Percentiles rank a stretch among this genome's conserved stretches.
Evolutionary conservation across 1,139 yeast species (phyloP).

Genomic region (Yamadazyma diospyri): DNA sequence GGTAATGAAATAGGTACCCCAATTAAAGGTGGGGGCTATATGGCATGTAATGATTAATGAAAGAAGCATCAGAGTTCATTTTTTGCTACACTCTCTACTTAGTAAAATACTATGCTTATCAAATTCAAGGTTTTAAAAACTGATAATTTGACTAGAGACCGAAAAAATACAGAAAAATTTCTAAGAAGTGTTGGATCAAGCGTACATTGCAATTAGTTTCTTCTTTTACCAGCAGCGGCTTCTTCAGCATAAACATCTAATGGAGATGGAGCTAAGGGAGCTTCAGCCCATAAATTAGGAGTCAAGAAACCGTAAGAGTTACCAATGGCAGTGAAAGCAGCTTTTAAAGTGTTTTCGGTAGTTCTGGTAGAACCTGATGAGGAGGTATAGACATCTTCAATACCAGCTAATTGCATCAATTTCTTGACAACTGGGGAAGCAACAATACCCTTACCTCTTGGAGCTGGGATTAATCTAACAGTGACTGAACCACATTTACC

Average conservation of each 20-base stretch:
- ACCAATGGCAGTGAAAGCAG: conserved; percentile 98
- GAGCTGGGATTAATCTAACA: conserved; percentile 99
- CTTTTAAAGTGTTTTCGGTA: conserved; percentile 99
- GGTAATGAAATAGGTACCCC: no score
- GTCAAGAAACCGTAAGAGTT: conserved; percentile 99
- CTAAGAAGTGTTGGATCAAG: no score
- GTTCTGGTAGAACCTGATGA: conserved; percentile 99
- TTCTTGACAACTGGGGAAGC: conserved; percentile 99
- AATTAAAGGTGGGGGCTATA: no score
- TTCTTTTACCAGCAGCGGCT: conserved; percentile 73
- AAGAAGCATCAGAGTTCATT: no score
- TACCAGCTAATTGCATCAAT: conserved; percentile 99
- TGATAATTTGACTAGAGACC: no score
- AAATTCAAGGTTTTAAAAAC: no score
- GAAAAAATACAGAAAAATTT: conserved; percentile 1
- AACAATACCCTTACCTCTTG: conserved; percentile 99
- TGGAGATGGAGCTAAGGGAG: conserved; percentile 85
- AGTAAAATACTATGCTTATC: no score
- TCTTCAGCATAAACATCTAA: conserved; percentile 90
- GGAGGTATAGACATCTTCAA: conserved; percentile 98
- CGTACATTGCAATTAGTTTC: conserved; percentile 41
- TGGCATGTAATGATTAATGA: conserved; percentile 2
- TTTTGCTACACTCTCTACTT: no score
- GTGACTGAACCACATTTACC: conserved; percentile 99
- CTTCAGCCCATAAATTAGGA: conserved; percentile 96